phyloP scores from a whole-genome alignment of 306 rosid genomes.

The Prunus mira region DNA sequence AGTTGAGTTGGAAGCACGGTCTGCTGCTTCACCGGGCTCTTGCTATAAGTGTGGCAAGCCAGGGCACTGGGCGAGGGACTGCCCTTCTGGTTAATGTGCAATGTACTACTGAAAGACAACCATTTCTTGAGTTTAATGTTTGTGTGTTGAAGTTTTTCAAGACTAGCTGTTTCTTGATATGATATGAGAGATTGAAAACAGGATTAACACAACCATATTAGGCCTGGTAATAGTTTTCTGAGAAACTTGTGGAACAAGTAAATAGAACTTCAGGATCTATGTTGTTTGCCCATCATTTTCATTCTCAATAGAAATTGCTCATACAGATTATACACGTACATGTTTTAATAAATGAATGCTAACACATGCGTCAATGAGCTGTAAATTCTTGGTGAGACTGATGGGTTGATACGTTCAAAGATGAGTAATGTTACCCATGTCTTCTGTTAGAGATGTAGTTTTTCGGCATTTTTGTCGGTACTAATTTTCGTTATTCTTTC shows the following conservation, averaged over 20 bases:
- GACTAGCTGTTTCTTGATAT: not conserved
- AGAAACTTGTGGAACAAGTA: not conserved
- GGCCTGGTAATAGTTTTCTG: not conserved
- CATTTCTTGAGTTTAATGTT: not conserved
- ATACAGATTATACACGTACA: not conserved
- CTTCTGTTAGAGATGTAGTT: not conserved
- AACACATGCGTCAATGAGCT: not conserved
- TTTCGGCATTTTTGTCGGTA: not conserved
- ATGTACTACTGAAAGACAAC: not conserved
- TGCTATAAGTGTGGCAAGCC: constrained; percentile 49
- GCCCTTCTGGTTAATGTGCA: constrained; percentile 25
- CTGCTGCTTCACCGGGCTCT: constrained; percentile 21
- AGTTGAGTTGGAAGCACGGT: constrained; percentile 26
- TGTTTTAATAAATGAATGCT: not conserved
- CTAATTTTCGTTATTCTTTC: not conserved
- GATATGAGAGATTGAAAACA: not conserved
- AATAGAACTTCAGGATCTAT: not conserved
- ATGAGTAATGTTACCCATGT: not conserved
- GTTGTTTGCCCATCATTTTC: not conserved
- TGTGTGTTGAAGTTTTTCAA: not conserved
- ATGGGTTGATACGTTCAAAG: not conserved
- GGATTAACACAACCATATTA: not conserved
- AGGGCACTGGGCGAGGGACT: constrained; percentile 62
- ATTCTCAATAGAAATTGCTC: not conserved
- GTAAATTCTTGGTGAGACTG: not conserved